A percentile compares a stretch with the other conserved stretches of the same genome.
Conservation (phyloP, 805 yeast genomes). For the Starmerella asiatica region DNA sequence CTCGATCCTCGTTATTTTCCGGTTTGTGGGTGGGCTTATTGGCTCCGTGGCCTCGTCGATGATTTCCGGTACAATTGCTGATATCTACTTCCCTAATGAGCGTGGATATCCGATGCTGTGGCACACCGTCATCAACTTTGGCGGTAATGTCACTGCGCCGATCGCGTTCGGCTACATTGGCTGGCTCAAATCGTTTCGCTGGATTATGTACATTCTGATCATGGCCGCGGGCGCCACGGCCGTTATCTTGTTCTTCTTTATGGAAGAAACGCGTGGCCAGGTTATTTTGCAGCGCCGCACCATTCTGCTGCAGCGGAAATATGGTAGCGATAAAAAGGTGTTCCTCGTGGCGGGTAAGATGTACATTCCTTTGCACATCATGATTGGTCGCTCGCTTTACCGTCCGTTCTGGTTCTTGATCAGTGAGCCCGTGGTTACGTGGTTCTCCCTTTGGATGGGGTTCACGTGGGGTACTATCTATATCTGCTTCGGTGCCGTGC, state of each 20-base stretch:
- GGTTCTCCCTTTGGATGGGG: constrained; percentile 38
- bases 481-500: constrained; percentile 51
- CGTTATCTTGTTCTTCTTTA: constrained; percentile 32
- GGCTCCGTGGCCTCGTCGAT: constrained; percentile 63
- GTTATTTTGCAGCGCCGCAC: constrained; percentile 39
- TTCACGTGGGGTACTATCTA: constrained; percentile 37
- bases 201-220: constrained; percentile 54
- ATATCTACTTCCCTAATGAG: constrained; percentile 44
- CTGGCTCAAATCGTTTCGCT: constrained; percentile 49
- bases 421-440: constrained; percentile 32
- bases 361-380: constrained; percentile 37
- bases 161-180: constrained; percentile 45
- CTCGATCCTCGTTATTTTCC: constrained; percentile 47
- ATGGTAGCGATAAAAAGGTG: constrained; percentile 10
- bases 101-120: constrained; percentile 58
- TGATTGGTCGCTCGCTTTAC: constrained; percentile 36
- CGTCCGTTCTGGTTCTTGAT: constrained; percentile 48
- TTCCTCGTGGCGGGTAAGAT: constrained; percentile 13
- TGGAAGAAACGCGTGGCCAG: constrained; percentile 54
- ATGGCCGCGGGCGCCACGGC: constrained; percentile 47
- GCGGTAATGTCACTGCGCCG: constrained; percentile 60
- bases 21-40: constrained; percentile 56
- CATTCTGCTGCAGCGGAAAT: constrained; percentile 25
- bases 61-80: constrained; percentile 64
- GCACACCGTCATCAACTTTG: constrained; percentile 42